A percentile compares a stretch with the other conserved stretches of the same genome.
Conservation (phyloP, 768 basidiomycete species). For the Termitomyces sp. region DNA sequence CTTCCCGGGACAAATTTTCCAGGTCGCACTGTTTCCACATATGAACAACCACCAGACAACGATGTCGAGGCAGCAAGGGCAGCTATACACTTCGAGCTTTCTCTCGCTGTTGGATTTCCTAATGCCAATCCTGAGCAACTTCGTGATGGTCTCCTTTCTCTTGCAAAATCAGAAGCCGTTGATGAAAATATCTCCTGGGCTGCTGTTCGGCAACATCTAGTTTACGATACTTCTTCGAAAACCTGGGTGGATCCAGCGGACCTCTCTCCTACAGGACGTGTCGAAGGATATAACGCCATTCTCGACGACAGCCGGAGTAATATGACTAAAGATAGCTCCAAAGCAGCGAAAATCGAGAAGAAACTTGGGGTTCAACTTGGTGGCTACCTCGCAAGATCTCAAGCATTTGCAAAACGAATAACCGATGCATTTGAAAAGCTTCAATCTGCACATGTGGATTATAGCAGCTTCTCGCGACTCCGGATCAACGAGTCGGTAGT, state of each 20-base stretch:
- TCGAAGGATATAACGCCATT: conserved; percentile 56
- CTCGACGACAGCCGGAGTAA: conserved; percentile 57
- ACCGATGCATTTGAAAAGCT: conserved; percentile 67
- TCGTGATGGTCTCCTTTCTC: conserved; percentile 64
- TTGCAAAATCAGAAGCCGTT: conserved; percentile 54
- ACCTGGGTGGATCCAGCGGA: conserved; percentile 62
- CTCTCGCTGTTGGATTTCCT: conserved; percentile 76
- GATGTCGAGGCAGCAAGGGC: conserved; percentile 63
- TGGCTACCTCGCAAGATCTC: conserved; percentile 82
- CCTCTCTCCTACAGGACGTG: conserved; percentile 54
- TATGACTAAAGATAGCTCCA: conserved; percentile 78
- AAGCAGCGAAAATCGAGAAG: conserved; percentile 84
- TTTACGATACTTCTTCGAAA: conserved; percentile 49
- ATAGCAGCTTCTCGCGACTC: conserved; percentile 75
- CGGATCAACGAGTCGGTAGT: conserved; percentile 65
- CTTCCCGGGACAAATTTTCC: conserved; percentile 81
- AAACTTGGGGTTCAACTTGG: conserved; percentile 82
- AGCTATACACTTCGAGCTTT: conserved; percentile 77
- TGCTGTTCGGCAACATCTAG: conserved; percentile 51
- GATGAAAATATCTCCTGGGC: conserved; percentile 71
- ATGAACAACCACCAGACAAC: conserved; percentile 74
- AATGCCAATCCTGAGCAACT: conserved; percentile 76
- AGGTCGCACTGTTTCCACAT: conserved; percentile 63
- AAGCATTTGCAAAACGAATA: conserved; percentile 57
- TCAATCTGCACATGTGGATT: conserved; percentile 58